These are phyloP conservation scores for Ilyonectria robusta DNA, from an alignment of 2,329 filamentous ascomycete genomes.

Conservation along the genomic window DNA sequence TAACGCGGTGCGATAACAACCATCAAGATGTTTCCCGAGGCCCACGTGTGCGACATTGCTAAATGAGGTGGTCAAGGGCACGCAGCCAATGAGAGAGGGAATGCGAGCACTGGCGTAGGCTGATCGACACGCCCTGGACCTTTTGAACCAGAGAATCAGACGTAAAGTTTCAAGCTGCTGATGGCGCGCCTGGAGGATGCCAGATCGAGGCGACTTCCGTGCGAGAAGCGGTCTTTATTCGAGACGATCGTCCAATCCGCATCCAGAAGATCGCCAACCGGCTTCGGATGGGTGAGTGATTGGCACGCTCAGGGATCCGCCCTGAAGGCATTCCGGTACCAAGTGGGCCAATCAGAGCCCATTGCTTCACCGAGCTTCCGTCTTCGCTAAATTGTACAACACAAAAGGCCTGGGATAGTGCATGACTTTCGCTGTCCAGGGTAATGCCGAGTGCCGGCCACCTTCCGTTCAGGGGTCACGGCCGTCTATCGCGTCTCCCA, in stretches of 20 bases:
- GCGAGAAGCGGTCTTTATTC: not conserved
- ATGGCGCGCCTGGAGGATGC: conserved; percentile 4
- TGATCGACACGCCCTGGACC: conserved; percentile 36
- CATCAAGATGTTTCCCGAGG: conserved; percentile 27
- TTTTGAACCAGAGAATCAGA: conserved; percentile 23
- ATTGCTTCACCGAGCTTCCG: not conserved
- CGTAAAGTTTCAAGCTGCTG: not conserved
- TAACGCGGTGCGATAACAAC: conserved; percentile 31
- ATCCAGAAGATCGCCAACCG: not conserved
- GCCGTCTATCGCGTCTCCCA: not conserved
- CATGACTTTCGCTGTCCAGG: not conserved
- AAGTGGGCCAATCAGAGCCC: not conserved
- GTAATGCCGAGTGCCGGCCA: not conserved
- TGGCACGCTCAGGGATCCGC: not conserved
- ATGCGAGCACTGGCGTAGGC: conserved; percentile 2
- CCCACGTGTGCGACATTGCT: conserved; percentile 41
- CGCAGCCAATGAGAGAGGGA: conserved; percentile 34
- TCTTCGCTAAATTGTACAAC: not conserved
- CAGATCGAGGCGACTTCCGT: not conserved
- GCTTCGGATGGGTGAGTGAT: not conserved
- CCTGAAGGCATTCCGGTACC: not conserved
- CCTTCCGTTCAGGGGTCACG: not conserved
- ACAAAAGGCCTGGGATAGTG: not conserved
- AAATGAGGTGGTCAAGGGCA: conserved; percentile 29
- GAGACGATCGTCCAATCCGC: not conserved